Conservation (phyloP, 768 basidiomycete species). For the Kwoniella bestiolae region DNA sequence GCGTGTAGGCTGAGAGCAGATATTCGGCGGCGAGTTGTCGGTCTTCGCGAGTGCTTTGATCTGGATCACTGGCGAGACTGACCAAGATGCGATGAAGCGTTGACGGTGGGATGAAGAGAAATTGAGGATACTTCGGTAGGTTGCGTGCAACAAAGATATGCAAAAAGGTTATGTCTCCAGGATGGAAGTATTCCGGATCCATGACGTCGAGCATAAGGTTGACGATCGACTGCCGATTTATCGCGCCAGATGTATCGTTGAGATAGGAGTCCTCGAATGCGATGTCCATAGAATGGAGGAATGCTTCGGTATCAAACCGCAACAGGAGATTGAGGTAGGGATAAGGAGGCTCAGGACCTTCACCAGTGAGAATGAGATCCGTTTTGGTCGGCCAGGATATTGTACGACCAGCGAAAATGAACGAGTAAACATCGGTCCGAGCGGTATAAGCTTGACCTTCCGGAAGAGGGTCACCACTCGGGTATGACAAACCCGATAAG, state of each 20-base stretch:
- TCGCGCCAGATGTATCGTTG: constrained; percentile 70
- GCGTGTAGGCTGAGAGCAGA: constrained; percentile 86
- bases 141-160: constrained; percentile 97
- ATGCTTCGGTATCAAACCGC: constrained; percentile 87
- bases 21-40: constrained; percentile 93
- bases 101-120: constrained; percentile 67
- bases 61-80: constrained; percentile 74
- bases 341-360: constrained; percentile 74
- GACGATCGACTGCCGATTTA: constrained; percentile 79
- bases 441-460: constrained; percentile 71
- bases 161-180: constrained; percentile 73
- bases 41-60: constrained; percentile 82
- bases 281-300: constrained; percentile 89
- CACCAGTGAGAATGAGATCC: constrained; percentile 74
- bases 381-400: constrained; percentile 73
- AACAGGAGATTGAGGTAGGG: constrained; percentile 85
- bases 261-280: constrained; percentile 93
- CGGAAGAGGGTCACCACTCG: constrained; percentile 74
- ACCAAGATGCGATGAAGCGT: constrained; percentile 76
- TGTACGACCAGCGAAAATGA: constrained; percentile 82
- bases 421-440: constrained; percentile 74
- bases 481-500: constrained; percentile 82
- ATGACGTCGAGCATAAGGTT: constrained; percentile 80
- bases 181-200: constrained; percentile 36
- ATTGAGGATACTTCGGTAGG: constrained; percentile 93